phyloP scores from a whole-genome alignment of 495 filamentous ascomycete species.

The Neurospora sp. region DNA sequence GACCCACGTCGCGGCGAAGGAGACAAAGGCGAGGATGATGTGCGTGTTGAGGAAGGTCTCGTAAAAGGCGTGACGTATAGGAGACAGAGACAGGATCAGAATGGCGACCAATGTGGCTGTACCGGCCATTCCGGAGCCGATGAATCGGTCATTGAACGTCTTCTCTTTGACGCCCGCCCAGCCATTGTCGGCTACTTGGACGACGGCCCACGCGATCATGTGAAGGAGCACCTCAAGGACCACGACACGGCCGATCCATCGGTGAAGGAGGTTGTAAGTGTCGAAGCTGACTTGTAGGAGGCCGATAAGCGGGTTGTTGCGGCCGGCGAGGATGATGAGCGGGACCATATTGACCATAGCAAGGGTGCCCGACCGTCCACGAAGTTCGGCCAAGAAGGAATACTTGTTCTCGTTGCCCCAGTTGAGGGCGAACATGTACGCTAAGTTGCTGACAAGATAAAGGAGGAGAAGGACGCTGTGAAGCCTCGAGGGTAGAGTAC shows the following conservation, averaged over 20 bases:
- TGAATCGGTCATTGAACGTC: constrained; percentile 44
- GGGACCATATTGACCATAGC: constrained; percentile 87
- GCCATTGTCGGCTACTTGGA: constrained; percentile 53
- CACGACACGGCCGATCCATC: constrained; percentile 88
- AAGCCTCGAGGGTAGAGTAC: constrained; percentile 75
- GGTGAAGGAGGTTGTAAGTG: constrained; percentile 89
- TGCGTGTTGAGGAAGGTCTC: constrained; percentile 85
- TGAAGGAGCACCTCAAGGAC: constrained; percentile 69
- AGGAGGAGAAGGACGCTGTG: constrained; percentile 61
- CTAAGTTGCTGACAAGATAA: constrained; percentile 54
- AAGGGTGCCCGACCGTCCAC: constrained; percentile 77
- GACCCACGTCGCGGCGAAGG: constrained; percentile 55
- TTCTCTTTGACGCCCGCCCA: constrained; percentile 47
- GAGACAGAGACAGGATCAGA: constrained; percentile 54
- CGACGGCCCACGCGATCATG: constrained; percentile 61
- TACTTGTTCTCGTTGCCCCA: constrained; percentile 41
- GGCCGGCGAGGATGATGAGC: constrained; percentile 74
- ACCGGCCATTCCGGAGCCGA: constrained; percentile 41
- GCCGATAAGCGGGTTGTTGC: constrained; percentile 86
- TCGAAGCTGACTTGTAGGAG: constrained; percentile 86
- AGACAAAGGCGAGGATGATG: constrained; percentile 54
- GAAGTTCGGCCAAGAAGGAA: constrained; percentile 47
- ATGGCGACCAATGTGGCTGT: constrained; percentile 49
- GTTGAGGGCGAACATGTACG: constrained; percentile 54
- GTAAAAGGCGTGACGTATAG: constrained; percentile 88